Conservation (phyloP, 73 alveolate species). For the Paramecium octaurelia region DNA sequence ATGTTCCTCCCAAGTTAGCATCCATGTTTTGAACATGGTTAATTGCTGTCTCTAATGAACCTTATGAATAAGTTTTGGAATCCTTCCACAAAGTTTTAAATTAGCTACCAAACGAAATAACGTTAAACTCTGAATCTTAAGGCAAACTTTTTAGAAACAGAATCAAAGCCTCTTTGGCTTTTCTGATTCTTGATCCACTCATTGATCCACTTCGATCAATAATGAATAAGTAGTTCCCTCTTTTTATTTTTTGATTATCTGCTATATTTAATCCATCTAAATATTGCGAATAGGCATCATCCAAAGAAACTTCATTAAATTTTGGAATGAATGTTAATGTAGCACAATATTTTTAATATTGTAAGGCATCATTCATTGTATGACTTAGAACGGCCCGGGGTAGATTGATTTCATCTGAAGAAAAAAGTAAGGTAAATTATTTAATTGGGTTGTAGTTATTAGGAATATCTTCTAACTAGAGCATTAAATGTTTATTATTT, state of each 20-base stretch:
- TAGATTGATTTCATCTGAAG: not conserved
- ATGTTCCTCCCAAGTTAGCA: constrained; percentile 91
- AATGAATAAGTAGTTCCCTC: constrained; percentile 74
- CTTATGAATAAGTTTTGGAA: constrained; percentile 66
- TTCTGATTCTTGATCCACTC: constrained; percentile 74
- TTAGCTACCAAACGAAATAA: constrained; percentile 71
- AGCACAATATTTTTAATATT: constrained; percentile 36
- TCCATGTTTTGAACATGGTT: constrained; percentile 22
- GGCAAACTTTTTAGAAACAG: constrained; percentile 80
- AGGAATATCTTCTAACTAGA: not conserved
- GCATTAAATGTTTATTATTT: not conserved
- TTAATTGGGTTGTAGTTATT: not conserved
- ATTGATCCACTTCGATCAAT: constrained; percentile 88
- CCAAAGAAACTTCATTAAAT: not conserved
- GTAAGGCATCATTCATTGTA: not conserved
- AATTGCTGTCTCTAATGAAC: constrained; percentile 58
- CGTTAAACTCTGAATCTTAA: constrained; percentile 69
- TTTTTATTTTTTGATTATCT: not conserved
- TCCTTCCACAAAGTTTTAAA: constrained; percentile 47
- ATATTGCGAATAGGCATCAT: constrained; percentile 9
- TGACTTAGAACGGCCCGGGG: not conserved
- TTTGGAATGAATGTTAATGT: constrained; percentile 51
- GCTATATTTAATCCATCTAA: not conserved
- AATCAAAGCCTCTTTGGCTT: constrained; percentile 76
- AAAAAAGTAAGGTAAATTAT: not conserved